These are phyloP conservation scores for Hypoxylon sp. DNA, from an alignment of 2,329 filamentous ascomycete species.

Conservation along the genomic window DNA sequence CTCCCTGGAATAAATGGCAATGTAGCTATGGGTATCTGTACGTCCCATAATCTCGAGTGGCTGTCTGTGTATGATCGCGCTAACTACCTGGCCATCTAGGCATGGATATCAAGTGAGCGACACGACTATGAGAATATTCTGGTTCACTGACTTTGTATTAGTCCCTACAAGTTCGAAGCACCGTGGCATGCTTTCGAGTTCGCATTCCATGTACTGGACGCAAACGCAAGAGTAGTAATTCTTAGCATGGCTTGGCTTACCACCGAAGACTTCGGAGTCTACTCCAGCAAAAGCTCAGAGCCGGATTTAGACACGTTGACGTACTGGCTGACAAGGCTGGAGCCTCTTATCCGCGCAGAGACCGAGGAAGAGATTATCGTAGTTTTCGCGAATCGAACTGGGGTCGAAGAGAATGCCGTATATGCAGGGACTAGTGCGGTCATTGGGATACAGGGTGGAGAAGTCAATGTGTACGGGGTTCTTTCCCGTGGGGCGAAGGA, in stretches of 20 bases:
- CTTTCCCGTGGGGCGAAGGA: slow-evolving; percentile 79
- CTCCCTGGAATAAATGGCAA: slow-evolving; percentile 64
- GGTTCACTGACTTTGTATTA: slow-evolving; percentile 48
- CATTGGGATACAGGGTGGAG: slow-evolving; percentile 74
- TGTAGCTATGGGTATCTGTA: slow-evolving; percentile 72
- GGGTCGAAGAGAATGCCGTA: slow-evolving; percentile 73
- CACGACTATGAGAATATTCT: neutral
- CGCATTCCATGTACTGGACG: slow-evolving; percentile 70
- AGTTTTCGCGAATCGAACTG: slow-evolving; percentile 79
- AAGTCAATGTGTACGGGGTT: slow-evolving; percentile 77
- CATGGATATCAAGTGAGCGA: slow-evolving; percentile 73
- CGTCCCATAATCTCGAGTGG: slow-evolving; percentile 50
- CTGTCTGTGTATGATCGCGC: slow-evolving; percentile 14
- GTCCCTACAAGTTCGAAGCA: slow-evolving; percentile 66
- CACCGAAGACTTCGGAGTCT: slow-evolving; percentile 60
- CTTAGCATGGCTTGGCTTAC: slow-evolving; percentile 86
- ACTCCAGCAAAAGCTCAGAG: slow-evolving; percentile 59
- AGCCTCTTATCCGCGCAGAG: slow-evolving; percentile 72
- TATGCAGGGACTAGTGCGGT: slow-evolving; percentile 84
- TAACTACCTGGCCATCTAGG: slow-evolving; percentile 56
- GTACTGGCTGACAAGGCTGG: slow-evolving; percentile 81
- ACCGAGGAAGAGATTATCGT: slow-evolving; percentile 73
- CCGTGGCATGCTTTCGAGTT: slow-evolving; percentile 67
- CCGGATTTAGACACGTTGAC: slow-evolving; percentile 81
- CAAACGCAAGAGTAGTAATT: slow-evolving; percentile 73